phyloP scores from a whole-genome alignment of 805 yeast species.

The Debaryomyces prosopidis region DNA sequence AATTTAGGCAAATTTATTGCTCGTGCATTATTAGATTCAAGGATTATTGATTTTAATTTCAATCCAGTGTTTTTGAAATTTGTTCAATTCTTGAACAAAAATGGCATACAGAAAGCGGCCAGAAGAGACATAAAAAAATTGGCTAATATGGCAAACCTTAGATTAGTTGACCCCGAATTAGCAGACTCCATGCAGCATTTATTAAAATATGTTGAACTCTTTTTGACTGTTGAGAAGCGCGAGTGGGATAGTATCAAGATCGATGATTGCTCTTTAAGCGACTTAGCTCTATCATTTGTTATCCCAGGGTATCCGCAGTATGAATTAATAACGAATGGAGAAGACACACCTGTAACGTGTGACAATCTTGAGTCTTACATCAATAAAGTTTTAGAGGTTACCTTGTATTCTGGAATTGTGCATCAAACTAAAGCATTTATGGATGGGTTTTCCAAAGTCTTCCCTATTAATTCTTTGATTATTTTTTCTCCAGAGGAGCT shows the following conservation, averaged over 20 bases:
- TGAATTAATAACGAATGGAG: slow-evolving; percentile 61
- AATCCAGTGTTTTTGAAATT: slow-evolving; percentile 69
- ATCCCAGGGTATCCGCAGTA: slow-evolving; percentile 74
- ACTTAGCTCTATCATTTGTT: slow-evolving; percentile 62
- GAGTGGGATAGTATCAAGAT: slow-evolving; percentile 17
- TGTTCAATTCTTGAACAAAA: slow-evolving; percentile 38
- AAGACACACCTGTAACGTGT: slow-evolving; percentile 45
- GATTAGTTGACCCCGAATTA: slow-evolving; percentile 56
- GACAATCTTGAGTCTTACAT: slow-evolving; percentile 62
- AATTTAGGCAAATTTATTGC: slow-evolving; percentile 83
- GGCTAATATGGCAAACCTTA: slow-evolving; percentile 39
- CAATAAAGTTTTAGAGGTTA: slow-evolving; percentile 53
- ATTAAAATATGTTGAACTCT: slow-evolving; percentile 38
- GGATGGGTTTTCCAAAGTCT: slow-evolving; percentile 78
- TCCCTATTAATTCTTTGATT: slow-evolving; percentile 71
- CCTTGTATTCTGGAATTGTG: slow-evolving; percentile 62
- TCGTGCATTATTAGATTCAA: slow-evolving; percentile 80
- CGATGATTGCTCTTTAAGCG: slow-evolving; percentile 48
- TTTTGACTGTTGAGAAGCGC: slow-evolving; percentile 12
- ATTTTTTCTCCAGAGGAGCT: slow-evolving; percentile 78
- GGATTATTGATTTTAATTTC: slow-evolving; percentile 82
- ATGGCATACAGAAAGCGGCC: slow-evolving; percentile 6
- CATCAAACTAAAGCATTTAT: slow-evolving; percentile 69
- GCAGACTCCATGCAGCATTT: slow-evolving; percentile 59
- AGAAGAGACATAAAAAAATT: slow-evolving; percentile 18